Evolutionary conservation across 2,329 filamentous ascomycete genomes (phyloP), one percentile per base, ranked within the genome.

Genomic region (Aureobasidium sp.): DNA sequence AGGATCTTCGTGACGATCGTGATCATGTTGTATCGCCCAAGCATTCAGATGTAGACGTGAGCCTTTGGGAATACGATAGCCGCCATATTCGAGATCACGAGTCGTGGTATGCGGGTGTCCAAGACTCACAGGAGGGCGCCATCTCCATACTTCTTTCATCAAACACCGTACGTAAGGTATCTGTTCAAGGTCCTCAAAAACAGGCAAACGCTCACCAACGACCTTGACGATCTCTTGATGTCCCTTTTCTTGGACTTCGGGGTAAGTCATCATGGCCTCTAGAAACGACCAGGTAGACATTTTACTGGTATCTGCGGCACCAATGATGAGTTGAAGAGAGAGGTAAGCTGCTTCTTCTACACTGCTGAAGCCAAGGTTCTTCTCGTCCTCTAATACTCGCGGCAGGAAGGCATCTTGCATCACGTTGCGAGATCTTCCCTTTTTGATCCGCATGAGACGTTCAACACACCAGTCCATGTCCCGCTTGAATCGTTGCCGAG

Each of bases 101-200:
- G 72, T 68, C 1, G 68, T 67, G 5, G 70, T 69, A 64, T 74
- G 73, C 4, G 72, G 71, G 8, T 74, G 72, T 41, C 73, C 73
- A 27, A 84, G 80, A 50, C 44, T 44, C 42, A 56, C 55, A 34
- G 81, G 78, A 6, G 82, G 83, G 51, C 81, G 75, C 82, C 82
- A 85, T 51, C 83, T 74, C 20, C 83, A 69, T 13, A 80, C 81
- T 71, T 86, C 83, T 70, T 85, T 84, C 26, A 85, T 71, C 44
- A 81, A 80, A 2, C 82, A 82, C 13, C 82, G 74, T 13, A 84
- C 75, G 0, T 76, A 81, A 0, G 82, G 82, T 17, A 85, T 70
- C n/a, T 77, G 70, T 2, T 78, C 71, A 64, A 67, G 67, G 61
- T 74, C 72, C 17, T 64, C 60, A 29, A 46, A 62, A 8, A 53